Evolutionary conservation across 2,329 filamentous ascomycete genomes (phyloP), one percentile per base, ranked within the genome.

Genomic region (Alternaria novae-zelandiae): DNA sequence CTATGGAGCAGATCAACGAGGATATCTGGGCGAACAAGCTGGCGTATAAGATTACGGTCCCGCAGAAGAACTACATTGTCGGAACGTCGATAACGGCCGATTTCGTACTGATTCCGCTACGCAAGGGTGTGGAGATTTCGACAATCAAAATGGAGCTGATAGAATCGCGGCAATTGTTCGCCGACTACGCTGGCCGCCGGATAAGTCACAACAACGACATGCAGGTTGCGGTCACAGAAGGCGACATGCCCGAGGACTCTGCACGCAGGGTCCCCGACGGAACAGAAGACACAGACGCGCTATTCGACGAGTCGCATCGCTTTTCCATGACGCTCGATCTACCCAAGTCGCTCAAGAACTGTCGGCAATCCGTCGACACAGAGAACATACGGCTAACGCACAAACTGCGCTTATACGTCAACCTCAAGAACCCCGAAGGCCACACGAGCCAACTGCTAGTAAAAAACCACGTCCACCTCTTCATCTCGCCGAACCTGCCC

Each of bases 1-100:
- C 82, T 54, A 78, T 80, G 76, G 79, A 81, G 70, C 78, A 87
- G 84, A 86, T 92, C 67, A 94, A 98, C 68, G 94, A 97, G 80
- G 97, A 97, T 76, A 91, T 97, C 67, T 99, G 96, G 96, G 92
- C 94, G 6, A 96, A 97, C 83, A 99, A 99, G 84, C 88, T 98
- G 72, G 93, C 97, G 78, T 99, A 99, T 82, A 95, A 93, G 28
- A 94, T 99, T 67, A 89, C 93, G 61, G 92, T 97, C 11, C 95
- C 96, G 0, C 94, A 93, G 74, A 97, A 97, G 82, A 96, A 96
- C 2, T 91, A 97, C 57, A 91, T 97, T 17, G 97, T 97, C 73
- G 96, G 96, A 54, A 96, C 93, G n/a, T 86, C 87, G 21, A 89
- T 98, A 53, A 89, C 90, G 1, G 86, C 97, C 63, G 90, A 97